Evolutionary conservation across 164 flowering plant species (phyloP).

Genomic region (Aristolochia californica): DNA sequence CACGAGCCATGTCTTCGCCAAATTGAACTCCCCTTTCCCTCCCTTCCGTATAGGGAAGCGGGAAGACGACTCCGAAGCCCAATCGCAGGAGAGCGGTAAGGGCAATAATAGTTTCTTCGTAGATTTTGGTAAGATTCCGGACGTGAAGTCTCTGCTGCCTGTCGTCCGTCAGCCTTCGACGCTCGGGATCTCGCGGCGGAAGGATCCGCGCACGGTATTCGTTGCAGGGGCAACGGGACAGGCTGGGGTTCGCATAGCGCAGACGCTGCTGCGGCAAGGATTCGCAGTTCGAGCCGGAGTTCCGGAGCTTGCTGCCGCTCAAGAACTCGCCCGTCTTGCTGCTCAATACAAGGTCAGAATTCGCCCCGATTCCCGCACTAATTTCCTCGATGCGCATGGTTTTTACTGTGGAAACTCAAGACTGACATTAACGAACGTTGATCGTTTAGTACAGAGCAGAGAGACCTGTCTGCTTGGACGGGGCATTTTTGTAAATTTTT

Average conservation of each 20-base stretch:
- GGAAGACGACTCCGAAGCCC: slow-evolving; percentile 14
- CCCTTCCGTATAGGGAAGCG: slow-evolving; percentile 30
- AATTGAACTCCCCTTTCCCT: slow-evolving; percentile 21
- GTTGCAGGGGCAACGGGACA: slow-evolving; percentile 92
- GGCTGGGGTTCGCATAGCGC: slow-evolving; percentile 74
- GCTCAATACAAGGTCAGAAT: slow-evolving; percentile 57
- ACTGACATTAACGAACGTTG: too few species aligned
- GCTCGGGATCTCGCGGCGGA: slow-evolving; percentile 39
- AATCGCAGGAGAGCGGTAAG: slow-evolving; percentile 2
- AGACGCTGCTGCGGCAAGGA: slow-evolving; percentile 59
- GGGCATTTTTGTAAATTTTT: too few species aligned
- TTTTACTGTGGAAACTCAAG: too few species aligned
- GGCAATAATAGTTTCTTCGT: slow-evolving; percentile 24
- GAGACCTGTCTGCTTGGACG: too few species aligned
- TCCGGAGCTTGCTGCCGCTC: slow-evolving; percentile 75
- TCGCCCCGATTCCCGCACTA: too few species aligned
- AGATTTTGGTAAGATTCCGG: slow-evolving; percentile 40
- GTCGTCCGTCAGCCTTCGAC: slow-evolving; percentile 31
- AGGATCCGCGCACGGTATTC: slow-evolving; percentile 75
- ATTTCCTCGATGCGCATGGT: too few species aligned
- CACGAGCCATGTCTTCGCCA: slow-evolving; percentile 23
- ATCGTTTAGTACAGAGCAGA: too few species aligned
- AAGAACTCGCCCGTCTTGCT: slow-evolving; percentile 78
- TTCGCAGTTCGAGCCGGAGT: slow-evolving; percentile 89
- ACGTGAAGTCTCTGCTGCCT: slow-evolving; percentile 60